These are phyloP conservation scores for Epichloe festucae DNA, from an alignment of 2,329 filamentous ascomycete genomes.

Conservation along the genomic window DNA sequence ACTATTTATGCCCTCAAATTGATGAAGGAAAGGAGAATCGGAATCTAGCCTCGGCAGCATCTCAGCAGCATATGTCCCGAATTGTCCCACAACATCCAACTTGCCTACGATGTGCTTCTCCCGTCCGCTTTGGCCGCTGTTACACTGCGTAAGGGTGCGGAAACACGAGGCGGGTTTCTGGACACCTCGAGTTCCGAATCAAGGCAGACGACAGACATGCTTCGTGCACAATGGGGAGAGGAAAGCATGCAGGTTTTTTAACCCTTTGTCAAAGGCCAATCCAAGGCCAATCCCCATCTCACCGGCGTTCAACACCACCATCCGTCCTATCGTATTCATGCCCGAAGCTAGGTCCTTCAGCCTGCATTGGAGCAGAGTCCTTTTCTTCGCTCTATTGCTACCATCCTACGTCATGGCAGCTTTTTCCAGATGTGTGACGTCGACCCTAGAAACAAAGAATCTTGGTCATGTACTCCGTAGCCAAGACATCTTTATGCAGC, in stretches of 20 bases:
- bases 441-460: neutral
- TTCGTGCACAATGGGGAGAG: neutral
- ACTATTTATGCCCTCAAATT: too few species aligned
- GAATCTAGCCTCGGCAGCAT: neutral
- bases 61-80: neutral
- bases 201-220: neutral
- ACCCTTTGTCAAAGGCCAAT: neutral
- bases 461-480: neutral
- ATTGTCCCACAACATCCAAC: slow-evolving; percentile 1
- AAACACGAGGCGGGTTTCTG: neutral
- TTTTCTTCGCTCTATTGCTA: too few species aligned
- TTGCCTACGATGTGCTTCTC: neutral
- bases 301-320: neutral
- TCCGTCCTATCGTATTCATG: neutral
- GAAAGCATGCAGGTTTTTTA: neutral
- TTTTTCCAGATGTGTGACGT: neutral
- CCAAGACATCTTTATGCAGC: neutral
- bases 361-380: too few species aligned
- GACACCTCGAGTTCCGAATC: neutral
- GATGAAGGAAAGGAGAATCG: neutral
- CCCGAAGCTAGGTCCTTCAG: too few species aligned
- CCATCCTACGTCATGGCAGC: neutral
- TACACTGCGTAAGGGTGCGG: neutral
- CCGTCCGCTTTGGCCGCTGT: slow-evolving; percentile 3
- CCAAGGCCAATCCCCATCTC: neutral